Base-by-base conservation (phyloP, 345 rosid species). In the Reutealis trisperma region DNA sequence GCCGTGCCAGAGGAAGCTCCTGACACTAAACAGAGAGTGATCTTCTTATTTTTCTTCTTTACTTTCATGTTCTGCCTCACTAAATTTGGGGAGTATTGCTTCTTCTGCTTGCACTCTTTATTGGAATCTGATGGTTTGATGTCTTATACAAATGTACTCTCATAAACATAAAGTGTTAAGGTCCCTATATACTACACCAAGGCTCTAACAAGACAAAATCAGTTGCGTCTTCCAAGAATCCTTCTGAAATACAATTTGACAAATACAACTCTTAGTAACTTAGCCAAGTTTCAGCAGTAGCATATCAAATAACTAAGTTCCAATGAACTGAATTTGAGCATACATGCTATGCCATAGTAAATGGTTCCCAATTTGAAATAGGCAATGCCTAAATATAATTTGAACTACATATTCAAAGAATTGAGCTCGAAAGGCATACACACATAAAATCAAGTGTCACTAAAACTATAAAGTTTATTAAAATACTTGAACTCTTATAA, bases 121-220 rank as follows among this genome's bases (percentile, higher is more conserved):
- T 93, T 96, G 12, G 94, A n/a, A 85, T 96, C 92, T 1, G 98
- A 93, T 78, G 92, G 98, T 55, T 75, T 87, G 83, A 95, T 93
- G 82, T 95, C 99, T 80, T 95, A 98, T 61, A 97, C 99, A 67
- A 95, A 96, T 79, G 99, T 92, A 86, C 97, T 91, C 86, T 90
- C 90, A 76, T 90, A 96, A 63, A 96, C 99, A 70, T 96, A 96
- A 96, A 66, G 90, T 96, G 81, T 98, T 86, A 24, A 96, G 87
- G 84, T 96, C 99, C 12, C 99, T 98, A 69, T 96, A 93, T 9
- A 96, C 99, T 59, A 96, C 99, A 66, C 99, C 98, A 74, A 96
- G 95, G 84, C 97, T 96, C 82, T 96, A 98, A 82, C 92, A 96
- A 59, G 98, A 94, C 85, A 94, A 88, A 69, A 94, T 79, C 92